Evolutionary conservation across 2,329 filamentous ascomycete species (phyloP), one percentile per base, ranked within the genome.

Genomic region (Truncatella angustata): DNA sequence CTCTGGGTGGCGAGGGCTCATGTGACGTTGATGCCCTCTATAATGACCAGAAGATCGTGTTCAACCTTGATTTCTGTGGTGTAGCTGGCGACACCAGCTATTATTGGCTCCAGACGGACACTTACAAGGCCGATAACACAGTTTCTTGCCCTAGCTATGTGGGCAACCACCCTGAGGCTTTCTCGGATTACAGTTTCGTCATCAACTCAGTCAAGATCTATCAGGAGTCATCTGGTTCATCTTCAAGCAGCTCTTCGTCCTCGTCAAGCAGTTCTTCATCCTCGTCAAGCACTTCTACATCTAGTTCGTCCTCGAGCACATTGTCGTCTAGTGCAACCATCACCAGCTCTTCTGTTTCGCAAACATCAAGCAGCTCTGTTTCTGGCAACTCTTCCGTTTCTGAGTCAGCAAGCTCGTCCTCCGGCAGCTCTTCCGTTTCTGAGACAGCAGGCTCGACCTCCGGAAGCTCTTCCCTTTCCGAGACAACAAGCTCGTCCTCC

Each of bases 11-110:
- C n/a, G 21, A 52, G 43, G 11, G 63, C 60, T 11, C 55, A 59
- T 67, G 65, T 52, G 57, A 65, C 28, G 52, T 64, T 28, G 57
- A 61, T 35, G 57, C 58, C 45, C 57, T 63, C 21, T 67, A 66
- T 28, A 56, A 45, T 11, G 57, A 66, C 21, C 61, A 63, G 50
- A 59, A 62, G 49, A 55, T 67, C 35, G 42, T 66, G 6, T 43
- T 66, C 26, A 63, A 66, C 18, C 35, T 66, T 4, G 47, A 58
- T 42, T 59, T 50, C 47, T 53, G 45, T 28, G 57, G 47, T 14
- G 58, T 60, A 16, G 58, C 59, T 7, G 59, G 52, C 11, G 39
- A 43, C 21, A 56, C 60, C 46, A 30, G 48, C 7, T 50, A 51
- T 16, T 56, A 59, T 30, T 62, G 59, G 60, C 54, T 28, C 11